Evolutionary conservation across 2,329 filamentous ascomycete genomes (phyloP), one percentile per base, ranked within the genome.

Genomic region (Venturia oleaginea): DNA sequence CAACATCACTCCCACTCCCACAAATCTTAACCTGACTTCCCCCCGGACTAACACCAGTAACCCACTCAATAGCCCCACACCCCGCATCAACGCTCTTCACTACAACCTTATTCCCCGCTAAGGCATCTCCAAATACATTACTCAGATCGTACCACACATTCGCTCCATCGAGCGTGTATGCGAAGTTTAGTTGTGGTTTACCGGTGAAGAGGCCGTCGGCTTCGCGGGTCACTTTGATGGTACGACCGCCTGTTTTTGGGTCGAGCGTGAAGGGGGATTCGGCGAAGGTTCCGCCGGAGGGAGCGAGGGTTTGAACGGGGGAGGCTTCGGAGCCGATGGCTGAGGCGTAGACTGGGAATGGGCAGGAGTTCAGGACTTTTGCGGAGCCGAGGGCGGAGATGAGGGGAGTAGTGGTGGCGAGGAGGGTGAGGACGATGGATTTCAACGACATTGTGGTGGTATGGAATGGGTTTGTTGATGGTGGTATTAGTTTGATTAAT

Each of bases 71-170:
- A 43, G 8, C 42, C 13, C 24, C 24, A 61, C 62, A 64, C 34
- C 4, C 40, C 1, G 30, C 10, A 61, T 62, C 38, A 17, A 22
- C 34, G 17, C 48, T 59, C 34, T 40, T 32, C 48, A 40, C 62
- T 13, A 63, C 51, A 40, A 64, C 0, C 32, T 43, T 64, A 17
- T 61, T n/a, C 0, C 62, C 62, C 17, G 62, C 62, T 43, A 64
- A 64, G 17, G 34, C 48, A 61, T 64, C 62, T 8, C 62, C 62
- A 61, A 65, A 65, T 3, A 65, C 63, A 63, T 76, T 74, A 5
- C 73, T 76, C 64, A 80, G 68, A 62, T 79, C 77, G 63, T 79
- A 80, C 68, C 73, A 77, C 65, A 77, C 69, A 59, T 71, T 69
- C 61, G 74, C 72, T 10, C 40, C 43, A n/a, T 48, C 40, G 61